A percentile compares a stretch with the other conserved stretches of the same genome.
Evolutionary conservation across 2,329 filamentous ascomycete species (phyloP).

Genomic region (Ceratocystis huliohia): DNA sequence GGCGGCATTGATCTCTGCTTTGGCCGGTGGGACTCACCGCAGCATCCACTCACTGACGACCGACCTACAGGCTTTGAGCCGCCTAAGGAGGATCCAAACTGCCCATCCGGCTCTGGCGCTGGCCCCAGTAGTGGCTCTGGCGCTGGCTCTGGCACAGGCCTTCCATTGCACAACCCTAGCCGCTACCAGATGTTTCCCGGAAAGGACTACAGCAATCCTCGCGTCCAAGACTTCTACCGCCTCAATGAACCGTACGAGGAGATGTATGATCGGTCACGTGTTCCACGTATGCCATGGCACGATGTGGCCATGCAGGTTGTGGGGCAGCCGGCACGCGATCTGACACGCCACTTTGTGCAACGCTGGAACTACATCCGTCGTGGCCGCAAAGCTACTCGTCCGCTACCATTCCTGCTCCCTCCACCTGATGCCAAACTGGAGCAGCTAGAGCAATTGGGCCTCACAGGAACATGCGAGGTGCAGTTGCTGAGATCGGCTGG

Average conservation of each 20-base stretch:
- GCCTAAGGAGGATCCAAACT: conserved; percentile 27
- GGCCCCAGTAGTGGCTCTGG: not conserved
- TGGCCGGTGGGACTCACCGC: conserved; percentile 91
- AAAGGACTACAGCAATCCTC: conserved; percentile 95
- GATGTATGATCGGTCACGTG: conserved; percentile 87
- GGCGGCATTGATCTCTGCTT: conserved; percentile 95
- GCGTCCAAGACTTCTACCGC: conserved; percentile 88
- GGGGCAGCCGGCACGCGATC: conserved; percentile 83
- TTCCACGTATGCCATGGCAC: conserved; percentile 96
- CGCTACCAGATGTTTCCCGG: conserved; percentile 94
- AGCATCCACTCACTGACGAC: conserved; percentile 82
- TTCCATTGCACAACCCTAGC: conserved; percentile 66
- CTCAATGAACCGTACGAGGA: conserved; percentile 93
- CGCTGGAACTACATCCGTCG: conserved; percentile 95
- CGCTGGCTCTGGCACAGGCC: conserved; percentile 30
- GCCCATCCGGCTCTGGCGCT: not conserved
- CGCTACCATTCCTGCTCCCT: conserved; percentile 83
- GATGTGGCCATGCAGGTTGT: conserved; percentile 97
- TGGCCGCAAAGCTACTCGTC: conserved; percentile 82
- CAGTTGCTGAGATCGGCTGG: conserved; percentile 86
- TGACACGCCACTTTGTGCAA: conserved; percentile 93
- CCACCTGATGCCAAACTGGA: conserved; percentile 80
- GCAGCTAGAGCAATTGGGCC: conserved; percentile 74
- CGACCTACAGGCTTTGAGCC: conserved; percentile 89
- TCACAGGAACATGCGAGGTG: conserved; percentile 90